These are phyloP conservation scores for Aspergillus puulaauensis DNA, from an alignment of 2,329 filamentous ascomycete species.

Conservation along the genomic window DNA sequence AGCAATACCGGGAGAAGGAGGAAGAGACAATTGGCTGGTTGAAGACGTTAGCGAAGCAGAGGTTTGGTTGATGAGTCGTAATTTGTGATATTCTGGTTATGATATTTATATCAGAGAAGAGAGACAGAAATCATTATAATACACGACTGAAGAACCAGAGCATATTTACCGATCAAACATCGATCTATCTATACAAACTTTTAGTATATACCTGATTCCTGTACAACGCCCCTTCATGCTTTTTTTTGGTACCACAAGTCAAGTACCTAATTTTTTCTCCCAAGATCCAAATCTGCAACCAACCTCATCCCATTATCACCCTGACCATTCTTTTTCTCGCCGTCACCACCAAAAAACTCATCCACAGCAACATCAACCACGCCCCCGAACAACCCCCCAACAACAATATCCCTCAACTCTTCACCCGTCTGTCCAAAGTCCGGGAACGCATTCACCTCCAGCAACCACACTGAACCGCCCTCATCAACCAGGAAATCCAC, in stretches of 20 bases:
- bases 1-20: slow-evolving; percentile 72
- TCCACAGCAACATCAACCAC: slow-evolving; percentile 67
- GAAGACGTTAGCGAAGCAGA: slow-evolving; percentile 72
- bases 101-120: too few species aligned
- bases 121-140: background rate
- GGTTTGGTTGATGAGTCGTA: slow-evolving; percentile 60
- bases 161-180: background rate
- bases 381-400: slow-evolving; percentile 74
- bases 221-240: slow-evolving; percentile 23
- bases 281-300: slow-evolving; percentile 43
- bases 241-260: background rate
- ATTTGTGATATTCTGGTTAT: background rate
- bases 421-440: slow-evolving; percentile 91
- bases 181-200: slow-evolving; percentile 1
- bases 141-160: background rate
- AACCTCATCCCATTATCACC: slow-evolving; percentile 30
- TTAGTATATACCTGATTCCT: background rate
- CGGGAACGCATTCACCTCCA: slow-evolving; percentile 95
- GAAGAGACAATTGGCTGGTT: slow-evolving; percentile 81
- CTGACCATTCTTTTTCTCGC: slow-evolving; percentile 14
- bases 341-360: slow-evolving; percentile 61
- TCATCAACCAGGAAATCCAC: slow-evolving; percentile 83
- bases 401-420: slow-evolving; percentile 64
- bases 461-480: slow-evolving; percentile 65
- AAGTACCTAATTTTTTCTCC: slow-evolving; percentile 21